These are phyloP conservation scores for Rickenella mellea DNA, from an alignment of 768 basidiomycete species.

Conservation along the genomic window DNA sequence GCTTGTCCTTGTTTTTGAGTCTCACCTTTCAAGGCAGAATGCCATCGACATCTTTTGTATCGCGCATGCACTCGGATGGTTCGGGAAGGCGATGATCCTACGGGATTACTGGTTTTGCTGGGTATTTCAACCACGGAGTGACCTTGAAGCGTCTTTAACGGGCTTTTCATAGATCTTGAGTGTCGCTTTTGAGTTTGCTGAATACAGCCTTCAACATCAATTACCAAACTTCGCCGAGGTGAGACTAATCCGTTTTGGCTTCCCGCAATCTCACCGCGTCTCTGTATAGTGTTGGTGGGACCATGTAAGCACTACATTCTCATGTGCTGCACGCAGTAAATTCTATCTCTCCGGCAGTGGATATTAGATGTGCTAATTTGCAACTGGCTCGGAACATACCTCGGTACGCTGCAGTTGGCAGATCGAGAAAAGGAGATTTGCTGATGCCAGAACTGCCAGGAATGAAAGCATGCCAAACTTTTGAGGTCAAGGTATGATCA, in stretches of 20 bases:
- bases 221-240: constrained; percentile 85
- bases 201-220: constrained; percentile 83
- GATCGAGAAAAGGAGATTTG: constrained; percentile 7
- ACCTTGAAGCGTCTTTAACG: neutral
- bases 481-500: constrained; percentile 69
- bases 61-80: constrained; percentile 83
- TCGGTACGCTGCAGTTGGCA: constrained; percentile 37
- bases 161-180: constrained; percentile 56
- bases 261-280: constrained; percentile 11
- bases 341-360: constrained; percentile 42
- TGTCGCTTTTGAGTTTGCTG: constrained; percentile 81
- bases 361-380: constrained; percentile 78
- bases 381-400: constrained; percentile 82
- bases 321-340: constrained; percentile 3
- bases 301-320: constrained; percentile 45
- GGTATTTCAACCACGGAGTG: constrained; percentile 32
- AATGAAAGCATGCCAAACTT: constrained; percentile 81
- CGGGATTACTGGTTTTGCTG: constrained; percentile 94
- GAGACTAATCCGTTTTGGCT: constrained; percentile 16
- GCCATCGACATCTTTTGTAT: constrained; percentile 83
- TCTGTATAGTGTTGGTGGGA: constrained; percentile 82
- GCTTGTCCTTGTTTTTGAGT: neutral
- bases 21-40: constrained; percentile 30
- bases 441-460: constrained; percentile 30
- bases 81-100: constrained; percentile 83